phyloP scores from a whole-genome alignment of 1,284 basidiomycete species.

The Veloboletus limbatus region DNA sequence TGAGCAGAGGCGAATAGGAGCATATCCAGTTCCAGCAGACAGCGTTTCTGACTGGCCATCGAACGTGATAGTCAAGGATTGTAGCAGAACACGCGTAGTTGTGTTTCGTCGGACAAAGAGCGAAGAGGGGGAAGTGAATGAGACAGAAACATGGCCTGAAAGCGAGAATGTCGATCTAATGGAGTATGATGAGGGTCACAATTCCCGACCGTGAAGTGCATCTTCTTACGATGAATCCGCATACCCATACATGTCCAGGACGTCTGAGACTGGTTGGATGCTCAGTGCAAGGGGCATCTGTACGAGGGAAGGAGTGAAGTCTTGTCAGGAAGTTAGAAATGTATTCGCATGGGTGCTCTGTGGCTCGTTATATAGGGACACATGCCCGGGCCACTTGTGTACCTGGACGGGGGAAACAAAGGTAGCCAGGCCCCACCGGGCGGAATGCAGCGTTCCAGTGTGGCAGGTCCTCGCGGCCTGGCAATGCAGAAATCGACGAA shows the following conservation, averaged over 20 bases:
- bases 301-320: constrained; percentile 13
- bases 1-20: constrained; percentile 61
- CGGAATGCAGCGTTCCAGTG: background rate
- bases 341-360: background rate
- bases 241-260: constrained; percentile 65
- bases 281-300: constrained; percentile 61
- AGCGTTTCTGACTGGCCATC: constrained; percentile 74
- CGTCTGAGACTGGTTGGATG: constrained; percentile 52
- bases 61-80: constrained; percentile 67
- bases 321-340: constrained; percentile 13
- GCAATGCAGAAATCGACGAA: background rate
- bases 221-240: constrained; percentile 60
- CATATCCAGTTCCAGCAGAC: constrained; percentile 57
- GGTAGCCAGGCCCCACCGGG: constrained; percentile 10
- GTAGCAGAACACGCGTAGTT: constrained; percentile 49
- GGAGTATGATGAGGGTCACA: constrained; percentile 6
- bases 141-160: constrained; percentile 66
- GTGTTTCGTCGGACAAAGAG: constrained; percentile 49
- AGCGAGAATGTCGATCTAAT: constrained; percentile 71
- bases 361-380: constrained; percentile 26
- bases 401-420: constrained; percentile 31
- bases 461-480: constrained; percentile 3
- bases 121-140: constrained; percentile 48
- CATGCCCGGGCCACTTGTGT: constrained; percentile 32
- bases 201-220: constrained; percentile 1